Conservation (phyloP, 306 rosid genomes). For the Albizia julibrissin region DNA sequence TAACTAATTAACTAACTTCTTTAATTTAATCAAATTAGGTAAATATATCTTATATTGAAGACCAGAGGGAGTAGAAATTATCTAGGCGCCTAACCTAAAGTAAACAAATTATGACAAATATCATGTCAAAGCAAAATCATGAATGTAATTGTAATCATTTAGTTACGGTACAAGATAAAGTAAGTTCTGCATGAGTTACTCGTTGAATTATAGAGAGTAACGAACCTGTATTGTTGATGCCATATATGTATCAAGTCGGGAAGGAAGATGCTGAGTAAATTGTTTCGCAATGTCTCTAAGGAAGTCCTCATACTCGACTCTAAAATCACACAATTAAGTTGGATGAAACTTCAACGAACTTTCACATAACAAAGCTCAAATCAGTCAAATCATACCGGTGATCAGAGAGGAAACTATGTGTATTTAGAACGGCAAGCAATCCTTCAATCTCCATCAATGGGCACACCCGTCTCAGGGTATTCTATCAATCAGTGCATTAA, state of each 20-base stretch:
- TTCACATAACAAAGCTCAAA: conserved; percentile 16
- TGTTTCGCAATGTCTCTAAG: conserved; percentile 80
- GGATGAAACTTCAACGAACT: not conserved
- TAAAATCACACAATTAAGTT: conserved; percentile 36
- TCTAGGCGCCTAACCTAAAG: not conserved
- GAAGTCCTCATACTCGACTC: conserved; percentile 82
- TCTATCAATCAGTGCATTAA: conserved; percentile 40
- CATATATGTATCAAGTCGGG: conserved; percentile 83
- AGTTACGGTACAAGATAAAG: not conserved
- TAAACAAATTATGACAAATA: not conserved
- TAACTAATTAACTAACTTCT: no score
- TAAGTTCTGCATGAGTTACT: not conserved
- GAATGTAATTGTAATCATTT: conserved; percentile 7
- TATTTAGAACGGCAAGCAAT: conserved; percentile 53
- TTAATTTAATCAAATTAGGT: no score
- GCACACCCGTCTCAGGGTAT: conserved; percentile 65
- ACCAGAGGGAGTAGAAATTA: not conserved
- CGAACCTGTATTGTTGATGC: conserved; percentile 79
- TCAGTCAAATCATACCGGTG: conserved; percentile 62
- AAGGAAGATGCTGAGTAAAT: conserved; percentile 69
- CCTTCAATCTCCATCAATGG: conserved; percentile 76
- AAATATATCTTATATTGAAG: no score
- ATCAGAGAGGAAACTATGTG: conserved; percentile 77
- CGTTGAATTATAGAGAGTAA: not conserved
- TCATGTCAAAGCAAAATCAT: not conserved